phyloP scores from a whole-genome alignment of 202 grass and related monocot genomes.

The Carex arenaria region DNA sequence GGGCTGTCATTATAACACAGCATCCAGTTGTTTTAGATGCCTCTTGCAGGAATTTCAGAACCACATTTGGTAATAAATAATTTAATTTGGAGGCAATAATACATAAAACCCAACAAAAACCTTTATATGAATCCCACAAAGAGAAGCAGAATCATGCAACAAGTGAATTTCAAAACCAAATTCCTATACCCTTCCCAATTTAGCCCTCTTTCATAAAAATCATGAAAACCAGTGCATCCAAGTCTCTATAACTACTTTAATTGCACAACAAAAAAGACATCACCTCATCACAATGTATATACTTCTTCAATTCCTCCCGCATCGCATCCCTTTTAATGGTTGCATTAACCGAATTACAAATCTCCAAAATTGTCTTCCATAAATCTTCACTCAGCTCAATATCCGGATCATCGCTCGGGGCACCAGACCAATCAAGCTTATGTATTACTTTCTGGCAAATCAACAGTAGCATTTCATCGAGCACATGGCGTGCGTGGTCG shows the following conservation, averaged over 20 bases:
- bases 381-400: slow-evolving; percentile 68
- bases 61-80: not conserved
- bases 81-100: not conserved
- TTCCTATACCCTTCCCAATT: not conserved
- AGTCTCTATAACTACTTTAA: not conserved
- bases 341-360: slow-evolving; percentile 66
- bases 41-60: not conserved
- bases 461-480: slow-evolving; percentile 83
- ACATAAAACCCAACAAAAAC: not conserved
- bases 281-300: slow-evolving; percentile 80
- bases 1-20: too few species aligned
- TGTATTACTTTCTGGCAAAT: slow-evolving; percentile 60
- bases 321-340: slow-evolving; percentile 77
- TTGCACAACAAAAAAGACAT: not conserved
- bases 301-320: slow-evolving; percentile 66
- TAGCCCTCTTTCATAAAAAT: not conserved
- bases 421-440: slow-evolving; percentile 28
- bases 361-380: slow-evolving; percentile 67
- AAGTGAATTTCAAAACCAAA: not conserved
- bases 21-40: too few species aligned
- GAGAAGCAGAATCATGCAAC: not conserved
- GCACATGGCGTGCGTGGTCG: slow-evolving; percentile 31
- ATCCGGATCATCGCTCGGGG: not conserved
- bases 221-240: not conserved
- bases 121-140: not conserved